Percentiles rank a stretch among this genome's conserved stretches.
Conservation (phyloP, 805 yeast species). For the Pichia californica region DNA sequence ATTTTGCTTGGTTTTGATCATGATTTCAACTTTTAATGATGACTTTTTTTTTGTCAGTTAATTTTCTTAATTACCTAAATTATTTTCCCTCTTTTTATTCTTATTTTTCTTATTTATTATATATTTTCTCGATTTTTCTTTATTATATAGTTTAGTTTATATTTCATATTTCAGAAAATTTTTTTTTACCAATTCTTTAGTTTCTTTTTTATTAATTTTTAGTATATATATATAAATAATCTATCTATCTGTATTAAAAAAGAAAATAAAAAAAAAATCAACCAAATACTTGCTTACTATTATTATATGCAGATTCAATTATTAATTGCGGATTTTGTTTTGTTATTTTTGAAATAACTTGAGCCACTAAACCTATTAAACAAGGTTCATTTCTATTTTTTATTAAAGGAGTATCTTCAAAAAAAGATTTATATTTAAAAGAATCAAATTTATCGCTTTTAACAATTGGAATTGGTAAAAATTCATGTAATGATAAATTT, state of each 20-base stretch:
- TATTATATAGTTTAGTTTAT: neutral
- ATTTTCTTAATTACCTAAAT: neutral
- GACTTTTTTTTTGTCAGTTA: neutral
- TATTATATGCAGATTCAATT: conserved; percentile 44
- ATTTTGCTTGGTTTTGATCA: conserved; percentile 2
- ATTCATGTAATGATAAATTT: conserved; percentile 35
- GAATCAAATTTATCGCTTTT: conserved; percentile 49
- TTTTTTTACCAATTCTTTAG: too few species aligned
- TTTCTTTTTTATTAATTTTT: too few species aligned
- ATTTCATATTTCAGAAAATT: too few species aligned
- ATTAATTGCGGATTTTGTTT: conserved; percentile 37
- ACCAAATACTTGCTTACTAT: conserved; percentile 42
- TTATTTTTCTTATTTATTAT: neutral
- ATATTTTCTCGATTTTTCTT: neutral
- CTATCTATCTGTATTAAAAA: too few species aligned
- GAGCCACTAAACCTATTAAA: conserved; percentile 72
- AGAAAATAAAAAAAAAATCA: too few species aligned
- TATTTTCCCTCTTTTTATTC: neutral
- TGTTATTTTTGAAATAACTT: conserved; percentile 50
- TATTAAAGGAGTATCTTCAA: conserved; percentile 43
- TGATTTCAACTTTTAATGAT: conserved; percentile 1
- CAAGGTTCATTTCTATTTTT: conserved; percentile 93
- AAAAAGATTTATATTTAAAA: conserved; percentile 22
- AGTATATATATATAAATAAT: neutral
- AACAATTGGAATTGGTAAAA: conserved; percentile 55